phyloP scores from a whole-genome alignment of 2,329 filamentous ascomycete genomes.

The Karstenula rhodostoma region DNA sequence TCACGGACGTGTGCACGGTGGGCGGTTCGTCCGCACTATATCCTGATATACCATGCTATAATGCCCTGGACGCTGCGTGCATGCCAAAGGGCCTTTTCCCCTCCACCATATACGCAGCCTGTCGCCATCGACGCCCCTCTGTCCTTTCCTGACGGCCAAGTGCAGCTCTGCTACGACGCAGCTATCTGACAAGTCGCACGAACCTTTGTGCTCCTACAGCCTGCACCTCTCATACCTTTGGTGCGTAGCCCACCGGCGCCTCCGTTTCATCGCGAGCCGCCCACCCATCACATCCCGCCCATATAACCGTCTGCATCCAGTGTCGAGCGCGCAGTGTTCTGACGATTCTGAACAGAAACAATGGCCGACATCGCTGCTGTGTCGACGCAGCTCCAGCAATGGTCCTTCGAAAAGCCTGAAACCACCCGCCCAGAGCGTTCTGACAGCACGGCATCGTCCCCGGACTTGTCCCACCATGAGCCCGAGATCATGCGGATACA shows the following conservation, averaged over 20 bases:
- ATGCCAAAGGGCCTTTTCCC: conserved; percentile 15
- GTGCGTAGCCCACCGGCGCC: conserved; percentile 38
- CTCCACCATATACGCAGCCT: conserved; percentile 18
- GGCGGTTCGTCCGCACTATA: conserved; percentile 32
- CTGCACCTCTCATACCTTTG: conserved; percentile 29
- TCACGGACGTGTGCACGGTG: conserved; percentile 26
- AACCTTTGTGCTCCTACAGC: conserved; percentile 32
- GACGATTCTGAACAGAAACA: conserved; percentile 22
- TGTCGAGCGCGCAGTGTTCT: conserved; percentile 10
- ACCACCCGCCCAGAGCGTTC: conserved; percentile 37
- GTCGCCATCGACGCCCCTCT: background rate
- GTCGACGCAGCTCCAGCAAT: conserved; percentile 47
- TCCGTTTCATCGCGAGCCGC: conserved; percentile 38
- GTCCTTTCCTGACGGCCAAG: conserved; percentile 7
- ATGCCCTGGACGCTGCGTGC: conserved; percentile 16
- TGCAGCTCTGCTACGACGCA: conserved; percentile 19
- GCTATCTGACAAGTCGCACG: conserved; percentile 33
- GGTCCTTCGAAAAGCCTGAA: conserved; percentile 47
- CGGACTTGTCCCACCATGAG: conserved; percentile 46
- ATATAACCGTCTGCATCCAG: conserved; percentile 26
- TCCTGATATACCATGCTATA: conserved; percentile 22
- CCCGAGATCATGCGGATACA: conserved; percentile 45
- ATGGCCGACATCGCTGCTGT: conserved; percentile 44
- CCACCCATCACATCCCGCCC: conserved; percentile 20
- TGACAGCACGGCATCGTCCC: conserved; percentile 45